These are phyloP conservation scores for Caloboletus firmus DNA, from an alignment of 1,284 basidiomycete species.

Conservation along the genomic window DNA sequence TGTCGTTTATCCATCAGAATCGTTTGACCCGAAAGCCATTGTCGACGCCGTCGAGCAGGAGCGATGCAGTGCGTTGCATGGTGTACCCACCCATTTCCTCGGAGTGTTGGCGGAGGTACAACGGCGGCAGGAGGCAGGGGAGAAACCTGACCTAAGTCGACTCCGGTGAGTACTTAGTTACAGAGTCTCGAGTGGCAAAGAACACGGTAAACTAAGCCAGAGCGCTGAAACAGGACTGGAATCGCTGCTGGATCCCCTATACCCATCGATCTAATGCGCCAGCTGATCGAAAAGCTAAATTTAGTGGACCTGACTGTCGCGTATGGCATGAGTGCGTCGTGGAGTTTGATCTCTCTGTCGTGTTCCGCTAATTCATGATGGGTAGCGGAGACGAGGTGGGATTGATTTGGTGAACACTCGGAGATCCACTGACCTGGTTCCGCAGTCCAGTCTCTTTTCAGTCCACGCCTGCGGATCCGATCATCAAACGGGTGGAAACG, in stretches of 20 bases:
- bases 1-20: slow-evolving; percentile 73
- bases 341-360: background rate
- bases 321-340: slow-evolving; percentile 77
- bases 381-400: slow-evolving; percentile 59
- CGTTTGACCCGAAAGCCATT: slow-evolving; percentile 62
- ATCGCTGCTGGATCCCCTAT: slow-evolving; percentile 79
- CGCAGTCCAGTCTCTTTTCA: slow-evolving; percentile 80
- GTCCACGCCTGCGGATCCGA: slow-evolving; percentile 62
- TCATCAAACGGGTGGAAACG: slow-evolving; percentile 76
- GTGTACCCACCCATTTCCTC: slow-evolving; percentile 83
- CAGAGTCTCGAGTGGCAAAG: background rate
- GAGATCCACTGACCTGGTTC: slow-evolving; percentile 2
- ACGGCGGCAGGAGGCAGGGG: slow-evolving; percentile 47
- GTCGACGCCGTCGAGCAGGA: slow-evolving; percentile 68
- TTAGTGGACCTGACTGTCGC: slow-evolving; percentile 72
- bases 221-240: slow-evolving; percentile 54
- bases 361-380: slow-evolving; percentile 22
- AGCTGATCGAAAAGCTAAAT: slow-evolving; percentile 64
- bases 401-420: background rate
- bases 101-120: slow-evolving; percentile 70
- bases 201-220: background rate
- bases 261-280: slow-evolving; percentile 77
- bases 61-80: slow-evolving; percentile 75
- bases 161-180: slow-evolving; percentile 50
- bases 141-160: slow-evolving; percentile 46